Evolutionary conservation across 2,329 filamentous ascomycete genomes (phyloP).

Genomic region (Fragosphaeria purpurea): DNA sequence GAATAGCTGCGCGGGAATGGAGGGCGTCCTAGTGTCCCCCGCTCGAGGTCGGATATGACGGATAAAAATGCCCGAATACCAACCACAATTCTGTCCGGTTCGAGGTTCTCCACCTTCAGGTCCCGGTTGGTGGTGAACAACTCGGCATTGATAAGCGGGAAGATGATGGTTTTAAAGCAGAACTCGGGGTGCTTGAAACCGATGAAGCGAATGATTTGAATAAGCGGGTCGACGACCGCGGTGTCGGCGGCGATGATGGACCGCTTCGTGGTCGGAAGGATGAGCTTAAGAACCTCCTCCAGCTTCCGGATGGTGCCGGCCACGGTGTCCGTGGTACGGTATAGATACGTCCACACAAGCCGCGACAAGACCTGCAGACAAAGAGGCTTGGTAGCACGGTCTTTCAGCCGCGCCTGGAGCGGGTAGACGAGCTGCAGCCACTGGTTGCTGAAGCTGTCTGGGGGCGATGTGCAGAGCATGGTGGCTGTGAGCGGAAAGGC

Average conservation of each 20-base stretch:
- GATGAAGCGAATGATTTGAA: constrained; percentile 89
- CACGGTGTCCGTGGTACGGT: constrained; percentile 64
- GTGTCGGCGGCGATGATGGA: constrained; percentile 75
- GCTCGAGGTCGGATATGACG: constrained; percentile 88
- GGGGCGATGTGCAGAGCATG: constrained; percentile 76
- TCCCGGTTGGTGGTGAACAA: constrained; percentile 69
- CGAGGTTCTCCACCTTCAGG: constrained; percentile 79
- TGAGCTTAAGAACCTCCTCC: constrained; percentile 78
- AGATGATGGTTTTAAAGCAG: constrained; percentile 88
- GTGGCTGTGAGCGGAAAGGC: constrained; percentile 83
- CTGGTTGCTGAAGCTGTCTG: constrained; percentile 72
- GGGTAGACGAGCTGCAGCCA: constrained; percentile 77
- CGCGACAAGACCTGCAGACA: constrained; percentile 85
- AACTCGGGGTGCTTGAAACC: constrained; percentile 90
- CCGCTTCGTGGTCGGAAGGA: constrained; percentile 71
- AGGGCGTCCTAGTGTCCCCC: constrained; percentile 63
- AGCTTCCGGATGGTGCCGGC: constrained; percentile 65
- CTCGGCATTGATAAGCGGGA: constrained; percentile 87
- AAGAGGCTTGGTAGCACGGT: constrained; percentile 65
- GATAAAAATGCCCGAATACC: constrained; percentile 89
- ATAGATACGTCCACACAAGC: constrained; percentile 89
- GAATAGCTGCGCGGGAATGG: constrained; percentile 70
- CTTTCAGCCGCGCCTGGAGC: constrained; percentile 73
- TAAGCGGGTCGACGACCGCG: constrained; percentile 76
- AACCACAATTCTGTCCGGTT: constrained; percentile 95